Percentiles rank a stretch among this genome's conserved stretches.
These are phyloP conservation scores for Lachancea quebecensis DNA, from an alignment of 805 yeast genomes.

Conservation along the genomic window DNA sequence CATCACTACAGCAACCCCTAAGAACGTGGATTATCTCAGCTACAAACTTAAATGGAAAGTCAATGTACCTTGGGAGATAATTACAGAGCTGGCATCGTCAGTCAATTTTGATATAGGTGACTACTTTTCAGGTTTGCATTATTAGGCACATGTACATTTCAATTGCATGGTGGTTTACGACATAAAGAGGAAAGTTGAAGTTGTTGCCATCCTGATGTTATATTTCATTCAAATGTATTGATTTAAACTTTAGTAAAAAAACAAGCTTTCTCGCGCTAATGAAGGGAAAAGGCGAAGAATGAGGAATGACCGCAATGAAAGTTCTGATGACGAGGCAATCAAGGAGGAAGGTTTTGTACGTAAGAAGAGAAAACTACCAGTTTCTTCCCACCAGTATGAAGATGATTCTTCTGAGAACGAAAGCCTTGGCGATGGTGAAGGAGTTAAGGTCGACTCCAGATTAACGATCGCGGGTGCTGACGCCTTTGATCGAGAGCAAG, in stretches of 20 bases:
- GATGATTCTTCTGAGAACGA: neutral
- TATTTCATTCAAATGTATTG: no score
- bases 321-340: neutral
- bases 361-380: conserved; percentile 1
- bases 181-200: neutral
- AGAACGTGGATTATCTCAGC: conserved; percentile 48
- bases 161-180: neutral
- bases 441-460: neutral
- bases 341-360: conserved; percentile 7
- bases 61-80: conserved; percentile 61
- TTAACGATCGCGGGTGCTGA: neutral
- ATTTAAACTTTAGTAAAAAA: no score
- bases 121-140: conserved; percentile 37
- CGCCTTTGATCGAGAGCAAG: conserved; percentile 11
- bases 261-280: no score
- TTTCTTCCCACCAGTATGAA: neutral
- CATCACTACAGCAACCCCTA: conserved; percentile 35
- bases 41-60: conserved; percentile 74
- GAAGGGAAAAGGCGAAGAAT: neutral
- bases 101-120: conserved; percentile 59
- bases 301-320: neutral
- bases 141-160: conserved; percentile 2
- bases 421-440: neutral
- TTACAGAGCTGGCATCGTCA: conserved; percentile 54
- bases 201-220: neutral